These are phyloP conservation scores for Mucor saturninus DNA, from an alignment of 371 early-diverging fungal species.

Conservation along the genomic window DNA sequence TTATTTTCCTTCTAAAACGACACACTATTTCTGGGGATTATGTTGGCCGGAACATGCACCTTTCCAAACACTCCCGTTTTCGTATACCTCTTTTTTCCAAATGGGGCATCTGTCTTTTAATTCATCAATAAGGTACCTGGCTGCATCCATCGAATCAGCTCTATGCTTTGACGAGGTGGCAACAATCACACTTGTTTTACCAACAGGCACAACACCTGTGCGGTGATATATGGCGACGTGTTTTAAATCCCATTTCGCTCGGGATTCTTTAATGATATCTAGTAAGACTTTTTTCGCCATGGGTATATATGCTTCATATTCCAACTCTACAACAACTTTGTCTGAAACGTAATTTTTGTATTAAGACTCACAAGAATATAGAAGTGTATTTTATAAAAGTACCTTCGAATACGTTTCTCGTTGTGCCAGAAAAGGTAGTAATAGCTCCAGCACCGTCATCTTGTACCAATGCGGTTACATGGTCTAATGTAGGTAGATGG, in stretches of 20 bases:
- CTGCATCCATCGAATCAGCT: constrained; percentile 74
- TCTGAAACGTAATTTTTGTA: constrained; percentile 32
- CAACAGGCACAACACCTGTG: constrained; percentile 78
- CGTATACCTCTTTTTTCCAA: constrained; percentile 90
- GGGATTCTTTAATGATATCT: constrained; percentile 62
- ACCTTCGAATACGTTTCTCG: constrained; percentile 84
- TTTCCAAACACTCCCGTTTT: constrained; percentile 84
- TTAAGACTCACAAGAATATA: background rate
- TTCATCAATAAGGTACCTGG: constrained; percentile 81
- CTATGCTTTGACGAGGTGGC: constrained; percentile 83
- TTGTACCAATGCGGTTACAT: constrained; percentile 57
- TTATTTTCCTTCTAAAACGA: no score
- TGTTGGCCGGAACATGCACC: constrained; percentile 31
- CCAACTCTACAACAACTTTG: constrained; percentile 71
- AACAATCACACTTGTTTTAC: constrained; percentile 80
- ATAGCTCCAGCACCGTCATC: constrained; percentile 82
- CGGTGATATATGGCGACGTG: constrained; percentile 79
- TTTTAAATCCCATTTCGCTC: constrained; percentile 67
- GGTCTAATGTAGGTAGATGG: constrained; percentile 51
- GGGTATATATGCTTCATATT: constrained; percentile 83
- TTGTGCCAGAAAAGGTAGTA: constrained; percentile 84
- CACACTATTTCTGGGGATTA: background rate
- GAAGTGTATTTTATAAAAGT: background rate
- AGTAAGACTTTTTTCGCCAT: constrained; percentile 79
- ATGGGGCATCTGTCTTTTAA: constrained; percentile 85